Base-by-base conservation (phyloP, 495 filamentous ascomycete genomes). In the Lophiotrema nucula region DNA sequence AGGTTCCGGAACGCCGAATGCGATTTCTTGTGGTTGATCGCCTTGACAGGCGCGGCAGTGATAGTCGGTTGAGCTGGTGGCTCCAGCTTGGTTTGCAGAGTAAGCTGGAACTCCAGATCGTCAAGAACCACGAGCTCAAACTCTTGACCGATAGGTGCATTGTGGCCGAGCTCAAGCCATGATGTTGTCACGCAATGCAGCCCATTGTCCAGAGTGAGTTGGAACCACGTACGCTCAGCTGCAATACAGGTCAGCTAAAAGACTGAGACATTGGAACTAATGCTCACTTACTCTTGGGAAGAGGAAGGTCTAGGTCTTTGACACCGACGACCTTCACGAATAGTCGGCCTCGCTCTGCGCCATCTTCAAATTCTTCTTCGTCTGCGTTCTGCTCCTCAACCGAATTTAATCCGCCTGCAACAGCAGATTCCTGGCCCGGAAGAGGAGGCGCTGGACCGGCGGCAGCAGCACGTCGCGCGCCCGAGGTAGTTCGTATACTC, bases 281-380 rank as follows among this genome's bases (percentile, higher is more conserved):
- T n/a, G n/a, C n/a, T n/a, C 13, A 72, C 85, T 73, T 83, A 95
- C 92, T 90, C 74, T 83, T 88, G 6, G 93, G 93, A 19, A 98
- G 71, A 11, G 95, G 93, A 31, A 98, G 76, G 65, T 95, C 91
- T 19, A 97, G 77, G 60, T 97, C 91, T 68, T 97, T 97, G 19
- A 97, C 88, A 16, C 93, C 91, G 64, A 97, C 85, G 25, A 98
- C 93, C 74, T 98, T 98, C 31, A 97, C 91, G 68, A 98, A 97
- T 2, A 98, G 76, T 56, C 95, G 77, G n/a, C 93, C 93, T 62
- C 92, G 75, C 76, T 98, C 93, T 45, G 85, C 87, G 47, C 84
- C 88, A 25, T 96, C 92, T 37, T 87, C 87, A 2, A 80, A 77
- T 5, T 84, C 74, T 19, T 68, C 15, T 78, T 72, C 35, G 85